phyloP scores from a whole-genome alignment of 2,329 filamentous ascomycete species.

The Hymenoscyphus albidus region DNA sequence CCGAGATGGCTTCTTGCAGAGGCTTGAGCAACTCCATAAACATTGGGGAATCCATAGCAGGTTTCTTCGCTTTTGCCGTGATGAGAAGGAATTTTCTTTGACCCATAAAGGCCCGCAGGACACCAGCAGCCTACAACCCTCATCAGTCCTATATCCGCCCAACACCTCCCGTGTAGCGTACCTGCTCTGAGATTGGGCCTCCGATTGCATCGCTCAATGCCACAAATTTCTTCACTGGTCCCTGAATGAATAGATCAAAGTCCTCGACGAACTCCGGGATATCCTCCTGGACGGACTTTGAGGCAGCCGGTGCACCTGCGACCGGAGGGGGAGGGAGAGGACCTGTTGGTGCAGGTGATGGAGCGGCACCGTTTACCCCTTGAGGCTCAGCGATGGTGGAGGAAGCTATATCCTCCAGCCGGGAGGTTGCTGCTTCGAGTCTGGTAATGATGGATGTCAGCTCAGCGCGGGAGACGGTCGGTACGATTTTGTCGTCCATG shows the following conservation, averaged over 20 bases:
- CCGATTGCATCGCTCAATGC: conserved; percentile 75
- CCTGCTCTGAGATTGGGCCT: conserved; percentile 75
- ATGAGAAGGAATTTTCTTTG: conserved; percentile 87
- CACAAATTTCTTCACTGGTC: conserved; percentile 73
- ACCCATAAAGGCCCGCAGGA: conserved; percentile 67
- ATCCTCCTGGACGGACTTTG: conserved; percentile 44
- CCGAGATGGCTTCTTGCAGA: conserved; percentile 76
- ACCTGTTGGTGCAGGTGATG: conserved; percentile 38
- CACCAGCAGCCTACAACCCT: conserved; percentile 45
- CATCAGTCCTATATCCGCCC: conserved; percentile 15
- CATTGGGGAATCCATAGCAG: conserved; percentile 52
- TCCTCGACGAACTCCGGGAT: conserved; percentile 78
- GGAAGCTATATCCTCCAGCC: conserved; percentile 92
- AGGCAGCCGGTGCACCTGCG: conserved; percentile 43
- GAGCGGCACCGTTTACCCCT: conserved; percentile 43
- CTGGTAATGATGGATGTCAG: conserved; percentile 49
- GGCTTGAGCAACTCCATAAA: conserved; percentile 81
- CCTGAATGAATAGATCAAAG: conserved; percentile 75
- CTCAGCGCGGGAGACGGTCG: conserved; percentile 24
- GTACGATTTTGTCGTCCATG: conserved; percentile 28
- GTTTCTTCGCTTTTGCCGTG: conserved; percentile 88
- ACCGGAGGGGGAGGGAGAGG: conserved; percentile 36
- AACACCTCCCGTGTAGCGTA: conserved; percentile 37
- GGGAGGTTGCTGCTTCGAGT: conserved; percentile 93
- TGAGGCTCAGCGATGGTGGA: conserved; percentile 58